Evolutionary conservation across 2,329 filamentous ascomycete genomes (phyloP), one percentile per base, ranked within the genome.

Genomic region (Pestalotiopsis sp.): DNA sequence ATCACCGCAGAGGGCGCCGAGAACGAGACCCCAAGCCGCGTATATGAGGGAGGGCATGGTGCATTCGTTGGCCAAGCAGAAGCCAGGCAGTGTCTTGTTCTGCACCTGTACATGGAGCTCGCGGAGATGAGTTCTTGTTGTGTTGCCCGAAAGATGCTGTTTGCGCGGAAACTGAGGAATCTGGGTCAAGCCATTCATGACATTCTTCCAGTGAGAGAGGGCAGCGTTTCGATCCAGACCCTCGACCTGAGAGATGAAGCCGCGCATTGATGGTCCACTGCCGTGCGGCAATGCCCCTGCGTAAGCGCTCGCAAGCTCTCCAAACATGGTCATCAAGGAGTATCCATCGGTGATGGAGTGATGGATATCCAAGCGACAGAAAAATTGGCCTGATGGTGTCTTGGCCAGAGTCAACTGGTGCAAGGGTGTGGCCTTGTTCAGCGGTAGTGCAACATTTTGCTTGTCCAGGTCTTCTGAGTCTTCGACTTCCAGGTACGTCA

Each of bases 301-400:
- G 14, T 67, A 67, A 4, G 66, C 66, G 38, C 66, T 44, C 3
- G 66, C 66, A 14, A 67, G 61, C 26, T 67, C 66, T 6, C 64
- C 61, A 26, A 67, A 67, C 60, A 67, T 67, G 40, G 61, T 64
- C 66, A 67, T 67, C 22, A 67, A 30, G 5, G 66, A 67, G 24
- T 58, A 60, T 3, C 66, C 66, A n/a, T 67, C 66, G 4, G 66
- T 67, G 38, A 67, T 64, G 39, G 66, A 30, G 35, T 67, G 66
- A 39, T 67, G 66, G 13, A 67, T 64, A 20, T 64, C 61, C 4
- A 67, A 17, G n/a, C 61, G 66, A 7, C 66, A 64, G 52, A 67
- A 24, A 14, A 67, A 10, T 22, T 26, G 30, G 0, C 52, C 61
- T 2, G 52, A 26, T 20, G 61, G 59, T 2, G 61, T 65, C n/a